Base-by-base conservation (phyloP, 1,284 basidiomycete genomes). In the Meira miltonrushii region DNA sequence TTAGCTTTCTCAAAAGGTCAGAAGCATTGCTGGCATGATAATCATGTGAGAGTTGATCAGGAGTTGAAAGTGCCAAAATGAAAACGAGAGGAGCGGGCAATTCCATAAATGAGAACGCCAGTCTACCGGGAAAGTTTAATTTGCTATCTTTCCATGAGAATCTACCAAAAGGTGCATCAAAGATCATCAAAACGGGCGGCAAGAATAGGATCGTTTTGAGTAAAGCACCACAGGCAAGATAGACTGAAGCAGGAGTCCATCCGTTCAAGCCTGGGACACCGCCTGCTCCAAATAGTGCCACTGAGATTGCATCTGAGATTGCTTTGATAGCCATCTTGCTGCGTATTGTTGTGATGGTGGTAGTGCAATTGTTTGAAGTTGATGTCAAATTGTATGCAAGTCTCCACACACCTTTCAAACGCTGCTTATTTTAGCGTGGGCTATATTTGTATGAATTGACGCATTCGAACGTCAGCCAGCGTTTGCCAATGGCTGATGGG, bases 81-180 rank as follows among this genome's bases (percentile, higher is more conserved):
- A 88, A 86, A n/a, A 76, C 69, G 64, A 85, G 55, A 7, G 90
- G 89, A 2, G 89, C 84, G n/a, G 88, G 82, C 44, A 89, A 80
- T 79, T 94, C 91, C 90, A 93, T 93, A 52, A 84, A 43, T 25
- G 90, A 87, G 90, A 91, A 93, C 37, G 87, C 82, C 6, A 78
- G n/a, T 58, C 81, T 81, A 10, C 81, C 81, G 65, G 87, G 82
- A 7, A 88, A 68, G 19, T 84, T 78, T 48, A 85, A 79, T 54
- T 81, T 76, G 52, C 40, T 25, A 13, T 81, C 82, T 54, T 82
- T 67, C 11, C 78, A 63, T 0, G 85, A 74, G 72, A 92, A 92
- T 0, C 87, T 82, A 10, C 90, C 90, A 76, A 91, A 91, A 0
- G 87, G 87, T 1, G 87, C 87, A 64, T 88, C 81, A 61, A 84